phyloP scores from a whole-genome alignment of 2,329 filamentous ascomycete genomes.

The Aspergillus nomiae region DNA sequence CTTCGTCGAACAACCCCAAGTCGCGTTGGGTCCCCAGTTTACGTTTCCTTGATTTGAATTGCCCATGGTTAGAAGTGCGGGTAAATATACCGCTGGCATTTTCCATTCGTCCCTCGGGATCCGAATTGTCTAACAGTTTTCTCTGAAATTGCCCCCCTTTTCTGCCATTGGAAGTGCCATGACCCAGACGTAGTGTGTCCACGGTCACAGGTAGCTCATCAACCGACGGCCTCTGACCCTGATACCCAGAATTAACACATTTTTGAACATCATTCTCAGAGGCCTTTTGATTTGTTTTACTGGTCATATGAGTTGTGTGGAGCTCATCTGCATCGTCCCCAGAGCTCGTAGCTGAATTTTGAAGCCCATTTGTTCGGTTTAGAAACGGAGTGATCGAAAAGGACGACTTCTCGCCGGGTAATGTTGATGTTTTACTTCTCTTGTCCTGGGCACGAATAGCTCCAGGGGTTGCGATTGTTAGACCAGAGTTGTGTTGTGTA shows the following conservation, averaged over 20 bases:
- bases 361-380: conserved; percentile 68
- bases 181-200: conserved; percentile 1
- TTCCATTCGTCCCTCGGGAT: conserved; percentile 19
- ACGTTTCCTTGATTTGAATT: conserved; percentile 66
- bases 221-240: background rate
- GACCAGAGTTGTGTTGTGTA: conserved; percentile 44
- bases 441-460: conserved; percentile 56
- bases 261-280: background rate
- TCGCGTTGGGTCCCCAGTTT: conserved; percentile 66
- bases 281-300: background rate
- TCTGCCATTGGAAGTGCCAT: background rate
- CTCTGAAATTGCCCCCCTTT: conserved; percentile 18
- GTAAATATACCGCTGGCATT: conserved; percentile 20
- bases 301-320: conserved; percentile 16
- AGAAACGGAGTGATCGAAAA: conserved; percentile 96
- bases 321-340: conserved; percentile 29
- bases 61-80: conserved; percentile 23
- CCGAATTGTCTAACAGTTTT: background rate
- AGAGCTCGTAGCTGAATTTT: conserved; percentile 32
- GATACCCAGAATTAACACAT: background rate
- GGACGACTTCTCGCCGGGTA: conserved; percentile 80
- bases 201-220: background rate
- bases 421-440: conserved; percentile 57
- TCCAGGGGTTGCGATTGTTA: conserved; percentile 55
- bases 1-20: conserved; percentile 70